Percentiles rank a stretch among this genome's conserved stretches.
These are phyloP conservation scores for Xylariales sp. DNA, from an alignment of 2,329 filamentous ascomycete species.

Conservation along the genomic window DNA sequence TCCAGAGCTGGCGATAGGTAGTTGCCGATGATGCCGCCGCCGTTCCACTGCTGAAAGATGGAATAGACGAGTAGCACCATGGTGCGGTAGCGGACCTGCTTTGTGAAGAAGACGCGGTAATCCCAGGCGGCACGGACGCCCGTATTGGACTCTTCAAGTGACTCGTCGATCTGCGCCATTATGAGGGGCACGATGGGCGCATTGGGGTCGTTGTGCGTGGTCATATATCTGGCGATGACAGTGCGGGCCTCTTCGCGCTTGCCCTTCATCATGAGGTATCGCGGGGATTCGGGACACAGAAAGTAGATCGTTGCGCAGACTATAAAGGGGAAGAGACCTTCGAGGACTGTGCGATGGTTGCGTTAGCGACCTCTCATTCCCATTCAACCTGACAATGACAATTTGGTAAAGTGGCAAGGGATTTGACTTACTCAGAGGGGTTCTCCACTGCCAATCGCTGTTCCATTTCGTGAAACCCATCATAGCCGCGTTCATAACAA, in stretches of 20 bases:
- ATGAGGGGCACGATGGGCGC: constrained; percentile 37
- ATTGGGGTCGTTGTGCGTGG: constrained; percentile 32
- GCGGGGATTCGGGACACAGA: constrained; percentile 22
- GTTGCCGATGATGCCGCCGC: constrained; percentile 39
- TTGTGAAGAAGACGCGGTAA: constrained; percentile 41
- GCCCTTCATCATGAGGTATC: constrained; percentile 8
- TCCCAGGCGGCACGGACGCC: constrained; percentile 37
- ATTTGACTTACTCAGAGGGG: constrained; percentile 23
- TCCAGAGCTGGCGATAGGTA: constrained; percentile 36
- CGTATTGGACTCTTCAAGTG: constrained; percentile 32
- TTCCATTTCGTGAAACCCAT: constrained; percentile 34
- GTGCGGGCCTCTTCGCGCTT: constrained; percentile 3
- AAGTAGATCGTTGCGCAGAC: constrained; percentile 34
- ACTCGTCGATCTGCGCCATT: constrained; percentile 38
- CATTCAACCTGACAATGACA: neutral
- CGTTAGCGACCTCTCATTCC: neutral
- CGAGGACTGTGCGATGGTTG: constrained; percentile 22
- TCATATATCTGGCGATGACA: constrained; percentile 28
- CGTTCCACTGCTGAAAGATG: constrained; percentile 42
- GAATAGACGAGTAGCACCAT: constrained; percentile 40
- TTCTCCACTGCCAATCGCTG: constrained; percentile 32
- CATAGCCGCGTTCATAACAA: constrained; percentile 37
- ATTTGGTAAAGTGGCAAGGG: neutral
- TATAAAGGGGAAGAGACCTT: constrained; percentile 33
- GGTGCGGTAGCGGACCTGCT: constrained; percentile 36